Evolutionary conservation across 129 eudicot genomes (phyloP).

Genomic region (Chrysanthemum makinoi): DNA sequence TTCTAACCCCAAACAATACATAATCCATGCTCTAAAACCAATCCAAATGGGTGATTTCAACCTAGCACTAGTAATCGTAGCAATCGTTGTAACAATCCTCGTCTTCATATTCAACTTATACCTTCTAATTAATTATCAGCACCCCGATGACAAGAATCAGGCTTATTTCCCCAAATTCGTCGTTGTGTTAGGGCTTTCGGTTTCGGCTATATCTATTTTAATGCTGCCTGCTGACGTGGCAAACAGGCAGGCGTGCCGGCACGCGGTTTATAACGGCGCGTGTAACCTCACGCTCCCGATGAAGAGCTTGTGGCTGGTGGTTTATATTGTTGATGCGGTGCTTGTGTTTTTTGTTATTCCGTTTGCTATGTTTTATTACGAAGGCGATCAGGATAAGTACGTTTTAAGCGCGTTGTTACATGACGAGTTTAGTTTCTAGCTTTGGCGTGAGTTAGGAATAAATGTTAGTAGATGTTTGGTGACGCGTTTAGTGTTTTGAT

Average conservation of each 20-base stretch:
- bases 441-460: no score
- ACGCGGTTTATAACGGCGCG: constrained; percentile 89
- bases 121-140: constrained; percentile 87
- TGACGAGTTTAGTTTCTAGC: no score
- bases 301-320: constrained; percentile 96
- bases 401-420: background rate
- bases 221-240: constrained; percentile 99
- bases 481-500: no score
- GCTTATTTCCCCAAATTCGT: constrained; percentile 96
- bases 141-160: constrained; percentile 88
- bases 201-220: constrained; percentile 78
- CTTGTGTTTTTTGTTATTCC: constrained; percentile 92
- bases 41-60: no score
- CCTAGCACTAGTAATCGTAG: constrained; percentile 73
- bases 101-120: constrained; percentile 82
- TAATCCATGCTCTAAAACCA: no score
- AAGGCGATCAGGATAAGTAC: constrained; percentile 97
- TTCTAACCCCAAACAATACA: background rate
- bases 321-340: constrained; percentile 78
- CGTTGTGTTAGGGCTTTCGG: constrained; percentile 87
- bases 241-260: constrained; percentile 91
- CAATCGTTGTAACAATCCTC: constrained; percentile 65
- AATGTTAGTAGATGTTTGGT: no score
- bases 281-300: constrained; percentile 87
- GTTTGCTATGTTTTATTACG: constrained; percentile 94